Base-by-base conservation (phyloP, 2,329 filamentous ascomycete species). In the Fusarium udum region DNA sequence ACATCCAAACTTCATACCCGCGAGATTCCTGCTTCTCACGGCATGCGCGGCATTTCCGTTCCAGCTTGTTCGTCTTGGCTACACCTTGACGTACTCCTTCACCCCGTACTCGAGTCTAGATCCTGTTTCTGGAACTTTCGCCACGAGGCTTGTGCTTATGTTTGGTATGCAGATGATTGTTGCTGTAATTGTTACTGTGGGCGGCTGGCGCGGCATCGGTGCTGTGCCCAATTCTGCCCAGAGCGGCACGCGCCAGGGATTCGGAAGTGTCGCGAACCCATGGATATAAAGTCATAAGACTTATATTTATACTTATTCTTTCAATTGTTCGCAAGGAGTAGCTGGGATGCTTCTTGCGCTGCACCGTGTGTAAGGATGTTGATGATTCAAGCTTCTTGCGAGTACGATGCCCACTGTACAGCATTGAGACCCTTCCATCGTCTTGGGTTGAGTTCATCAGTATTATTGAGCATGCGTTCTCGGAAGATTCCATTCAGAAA, bases 261-360 rank as follows among this genome's bases (percentile, higher is more conserved):
- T 43, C 13, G 36, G 28, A 20, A 57, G 20, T 11, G 53, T 57
- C 13, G 37, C 37, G 4, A 42, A 45, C 3, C 53, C 53, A 3
- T 57, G 53, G 53, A 28, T 45, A 31, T 56, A 4, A 32, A 20
- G 20, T 28, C 8, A 16, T 13, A 3, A 4, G 4, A 3, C 13
- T 53, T 8, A 0, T 1, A 6, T 4, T 4, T 49, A 3, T 6
- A 12, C 4, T 45, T 20, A 4, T 13, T 12, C 0, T 45, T 24
- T 20, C 16, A 0, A 9, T 31, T 16, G 0, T 13, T 8, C 9
- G 0, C 12, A 9, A 3, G 10, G 14, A n/a, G 14, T 12, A 22
- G 9, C 14, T 16, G 14, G 45, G 14, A 8, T 31, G 4, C 10
- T 12, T 7, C 4, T 6, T 10, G 26, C 4, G 13, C 4, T 16